Conservation (phyloP, 495 filamentous ascomycete genomes). For the Penicillium desertorum region DNA sequence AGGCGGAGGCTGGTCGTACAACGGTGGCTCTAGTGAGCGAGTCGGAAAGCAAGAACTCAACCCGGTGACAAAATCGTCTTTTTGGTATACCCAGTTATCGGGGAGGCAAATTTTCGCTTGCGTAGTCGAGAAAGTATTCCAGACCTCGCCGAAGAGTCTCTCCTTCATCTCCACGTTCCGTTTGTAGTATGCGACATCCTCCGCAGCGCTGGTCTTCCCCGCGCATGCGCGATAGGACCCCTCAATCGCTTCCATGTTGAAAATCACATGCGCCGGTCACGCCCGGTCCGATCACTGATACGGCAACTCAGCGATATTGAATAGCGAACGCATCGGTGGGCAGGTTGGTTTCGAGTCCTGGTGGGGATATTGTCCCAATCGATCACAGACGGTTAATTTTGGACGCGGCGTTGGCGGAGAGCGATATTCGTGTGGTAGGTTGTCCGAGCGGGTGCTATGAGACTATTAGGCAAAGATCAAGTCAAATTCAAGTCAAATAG, state of each 20-base stretch:
- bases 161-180: slow-evolving; percentile 10
- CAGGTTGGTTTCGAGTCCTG: slow-evolving; percentile 10
- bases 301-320: slow-evolving; percentile 10
- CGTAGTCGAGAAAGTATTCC: slow-evolving; percentile 12
- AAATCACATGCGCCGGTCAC: slow-evolving; percentile 20
- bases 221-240: slow-evolving; percentile 6
- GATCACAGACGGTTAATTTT: background rate
- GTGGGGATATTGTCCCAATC: slow-evolving; percentile 10
- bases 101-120: too few species aligned
- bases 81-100: background rate
- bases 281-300: slow-evolving; percentile 19
- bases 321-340: slow-evolving; percentile 24
- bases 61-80: slow-evolving; percentile 17
- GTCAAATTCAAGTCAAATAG: background rate
- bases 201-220: background rate
- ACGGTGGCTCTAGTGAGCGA: slow-evolving; percentile 14
- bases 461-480: background rate
- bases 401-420: background rate
- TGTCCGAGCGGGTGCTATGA: background rate
- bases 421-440: background rate
- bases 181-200: slow-evolving; percentile 5
- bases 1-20: slow-evolving; percentile 38
- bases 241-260: slow-evolving; percentile 21
- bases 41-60: slow-evolving; percentile 12
- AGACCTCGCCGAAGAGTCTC: slow-evolving; percentile 16